phyloP scores from a whole-genome alignment of 2,329 filamentous ascomycete species.

The Botrytis porri region DNA sequence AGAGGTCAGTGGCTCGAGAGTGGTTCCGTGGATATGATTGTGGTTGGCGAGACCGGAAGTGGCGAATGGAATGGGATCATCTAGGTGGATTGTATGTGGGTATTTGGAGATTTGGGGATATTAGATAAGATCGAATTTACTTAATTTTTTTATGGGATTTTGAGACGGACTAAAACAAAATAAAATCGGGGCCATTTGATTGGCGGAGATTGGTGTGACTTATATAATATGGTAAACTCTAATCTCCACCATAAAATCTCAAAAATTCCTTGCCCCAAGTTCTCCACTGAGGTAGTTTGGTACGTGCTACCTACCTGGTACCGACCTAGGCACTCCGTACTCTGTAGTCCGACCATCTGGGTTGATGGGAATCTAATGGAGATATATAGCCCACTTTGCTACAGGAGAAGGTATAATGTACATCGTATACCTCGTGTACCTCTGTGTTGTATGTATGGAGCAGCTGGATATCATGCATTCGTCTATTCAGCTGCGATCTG shows the following conservation, averaged over 20 bases:
- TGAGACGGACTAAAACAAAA: not conserved
- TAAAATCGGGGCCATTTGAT: not conserved
- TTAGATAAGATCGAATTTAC: conserved; percentile 5
- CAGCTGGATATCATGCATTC: not conserved
- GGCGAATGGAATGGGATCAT: not conserved
- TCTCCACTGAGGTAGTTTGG: not conserved
- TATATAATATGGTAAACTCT: not conserved
- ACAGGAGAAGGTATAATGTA: not conserved
- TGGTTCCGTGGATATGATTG: not conserved
- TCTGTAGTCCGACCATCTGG: not conserved
- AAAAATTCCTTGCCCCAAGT: not conserved
- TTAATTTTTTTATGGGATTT: conserved; percentile 1
- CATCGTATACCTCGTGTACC: not conserved
- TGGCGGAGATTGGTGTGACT: not conserved
- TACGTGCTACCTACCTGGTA: not conserved
- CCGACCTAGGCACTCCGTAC: no score
- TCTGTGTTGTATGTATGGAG: not conserved
- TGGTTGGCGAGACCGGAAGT: conserved; percentile 9
- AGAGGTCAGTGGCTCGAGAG: not conserved
- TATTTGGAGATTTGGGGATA: not conserved
- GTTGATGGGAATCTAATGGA: not conserved
- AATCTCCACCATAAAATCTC: not conserved
- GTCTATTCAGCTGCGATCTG: not conserved
- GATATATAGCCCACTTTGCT: not conserved
- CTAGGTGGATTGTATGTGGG: not conserved